phyloP scores from a whole-genome alignment of 2,329 filamentous ascomycete genomes.

The Fusarium zealandicum region DNA sequence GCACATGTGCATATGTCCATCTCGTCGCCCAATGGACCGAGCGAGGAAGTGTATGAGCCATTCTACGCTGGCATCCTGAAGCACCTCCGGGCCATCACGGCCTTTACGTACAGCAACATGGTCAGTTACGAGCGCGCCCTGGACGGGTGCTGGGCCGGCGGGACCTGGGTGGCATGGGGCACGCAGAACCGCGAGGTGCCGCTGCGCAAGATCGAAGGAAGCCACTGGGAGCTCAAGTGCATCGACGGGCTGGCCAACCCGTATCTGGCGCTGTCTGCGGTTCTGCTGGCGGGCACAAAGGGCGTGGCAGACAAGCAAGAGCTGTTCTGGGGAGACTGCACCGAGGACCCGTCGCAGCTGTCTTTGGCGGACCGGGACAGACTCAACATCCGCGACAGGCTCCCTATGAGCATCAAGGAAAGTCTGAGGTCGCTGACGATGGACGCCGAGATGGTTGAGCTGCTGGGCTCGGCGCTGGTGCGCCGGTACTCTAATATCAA shows the following conservation, averaged over 20 bases:
- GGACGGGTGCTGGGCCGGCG: conserved; percentile 80
- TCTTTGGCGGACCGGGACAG: conserved; percentile 54
- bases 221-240: conserved; percentile 80
- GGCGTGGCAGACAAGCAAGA: conserved; percentile 42
- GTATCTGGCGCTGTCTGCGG: conserved; percentile 64
- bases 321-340: conserved; percentile 62
- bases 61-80: conserved; percentile 78
- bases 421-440: conserved; percentile 60
- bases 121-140: conserved; percentile 72
- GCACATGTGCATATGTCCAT: conserved; percentile 76
- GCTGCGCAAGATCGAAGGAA: conserved; percentile 69
- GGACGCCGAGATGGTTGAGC: conserved; percentile 55
- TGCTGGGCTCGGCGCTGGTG: conserved; percentile 60
- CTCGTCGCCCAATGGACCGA: conserved; percentile 51
- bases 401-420: conserved; percentile 63
- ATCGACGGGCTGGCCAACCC: conserved; percentile 83
- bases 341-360: conserved; percentile 60
- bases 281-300: conserved; percentile 44
- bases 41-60: conserved; percentile 58
- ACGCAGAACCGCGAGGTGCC: conserved; percentile 81
- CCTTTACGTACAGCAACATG: conserved; percentile 71
- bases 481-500: conserved; percentile 66
- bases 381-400: conserved; percentile 60
- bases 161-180: conserved; percentile 80
- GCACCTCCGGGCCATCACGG: conserved; percentile 70